Evolutionary conservation across 192 early-diverging fungal genomes (phyloP).

Genomic region (Spizellomyces punctatus): DNA sequence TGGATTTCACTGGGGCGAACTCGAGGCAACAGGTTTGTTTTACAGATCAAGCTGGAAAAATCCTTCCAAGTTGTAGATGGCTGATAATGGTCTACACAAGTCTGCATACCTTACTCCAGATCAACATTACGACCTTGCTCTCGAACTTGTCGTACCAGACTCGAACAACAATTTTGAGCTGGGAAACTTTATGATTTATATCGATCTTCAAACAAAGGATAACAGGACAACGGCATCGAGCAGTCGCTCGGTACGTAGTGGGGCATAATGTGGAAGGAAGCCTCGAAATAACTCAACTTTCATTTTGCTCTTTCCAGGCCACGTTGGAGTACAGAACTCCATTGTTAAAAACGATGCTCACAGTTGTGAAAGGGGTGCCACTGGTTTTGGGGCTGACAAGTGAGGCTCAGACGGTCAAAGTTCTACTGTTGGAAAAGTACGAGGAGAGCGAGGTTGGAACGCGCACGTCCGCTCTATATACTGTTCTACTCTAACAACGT

Average conservation of each 20-base stretch:
- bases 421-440: constrained; percentile 55
- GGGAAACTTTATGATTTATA: constrained; percentile 69
- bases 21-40: constrained; percentile 4
- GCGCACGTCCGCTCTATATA: neutral
- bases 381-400: constrained; percentile 48
- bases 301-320: constrained; percentile 7
- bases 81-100: neutral
- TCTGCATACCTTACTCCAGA: constrained; percentile 33
- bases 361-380: constrained; percentile 40
- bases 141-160: constrained; percentile 63
- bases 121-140: constrained; percentile 62
- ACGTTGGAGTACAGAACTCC: constrained; percentile 46
- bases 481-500: neutral
- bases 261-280: no score
- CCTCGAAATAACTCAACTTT: no score
- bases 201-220: constrained; percentile 49
- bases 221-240: constrained; percentile 38
- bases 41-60: neutral
- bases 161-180: constrained; percentile 59
- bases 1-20: constrained; percentile 10
- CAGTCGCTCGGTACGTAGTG: constrained; percentile 48
- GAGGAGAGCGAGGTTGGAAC: constrained; percentile 46
- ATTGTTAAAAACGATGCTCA: constrained; percentile 37
- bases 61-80: neutral
- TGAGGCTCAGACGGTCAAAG: constrained; percentile 50